phyloP scores from a whole-genome alignment of 129 eudicot genomes.

The Heracleum sosnowskyi region DNA sequence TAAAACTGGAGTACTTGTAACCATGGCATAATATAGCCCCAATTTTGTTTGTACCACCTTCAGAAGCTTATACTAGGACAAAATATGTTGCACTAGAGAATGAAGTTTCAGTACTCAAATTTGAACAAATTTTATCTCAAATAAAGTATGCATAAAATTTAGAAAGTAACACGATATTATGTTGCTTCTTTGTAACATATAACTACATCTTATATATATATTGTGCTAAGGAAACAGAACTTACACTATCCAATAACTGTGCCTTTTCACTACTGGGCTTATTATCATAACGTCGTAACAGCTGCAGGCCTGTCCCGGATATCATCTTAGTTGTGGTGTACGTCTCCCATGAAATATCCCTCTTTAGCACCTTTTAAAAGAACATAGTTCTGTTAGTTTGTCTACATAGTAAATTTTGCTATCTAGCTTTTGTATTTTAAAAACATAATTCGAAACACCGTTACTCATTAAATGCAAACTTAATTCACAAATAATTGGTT shows the following conservation, averaged over 20 bases:
- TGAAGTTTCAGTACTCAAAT: neutral
- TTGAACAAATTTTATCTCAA: neutral
- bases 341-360: conserved; percentile 68
- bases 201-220: neutral
- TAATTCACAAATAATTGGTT: neutral
- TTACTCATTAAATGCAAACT: neutral
- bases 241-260: conserved; percentile 49
- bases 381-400: neutral
- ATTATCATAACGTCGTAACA: conserved; percentile 55
- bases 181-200: neutral
- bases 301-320: conserved; percentile 51
- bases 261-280: conserved; percentile 37
- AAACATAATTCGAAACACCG: neutral
- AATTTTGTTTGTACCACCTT: neutral
- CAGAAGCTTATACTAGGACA: neutral
- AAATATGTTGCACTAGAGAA: neutral
- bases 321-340: conserved; percentile 58
- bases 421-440: neutral
- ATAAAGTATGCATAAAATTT: neutral
- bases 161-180: neutral
- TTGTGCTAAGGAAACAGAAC: neutral
- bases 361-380: conserved; percentile 41
- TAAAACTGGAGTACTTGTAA: neutral
- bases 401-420: neutral
- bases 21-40: neutral